Percentiles rank a stretch among this genome's conserved stretches.
Evolutionary conservation across 805 yeast species (phyloP).

Genomic region (Candida nitratophila): DNA sequence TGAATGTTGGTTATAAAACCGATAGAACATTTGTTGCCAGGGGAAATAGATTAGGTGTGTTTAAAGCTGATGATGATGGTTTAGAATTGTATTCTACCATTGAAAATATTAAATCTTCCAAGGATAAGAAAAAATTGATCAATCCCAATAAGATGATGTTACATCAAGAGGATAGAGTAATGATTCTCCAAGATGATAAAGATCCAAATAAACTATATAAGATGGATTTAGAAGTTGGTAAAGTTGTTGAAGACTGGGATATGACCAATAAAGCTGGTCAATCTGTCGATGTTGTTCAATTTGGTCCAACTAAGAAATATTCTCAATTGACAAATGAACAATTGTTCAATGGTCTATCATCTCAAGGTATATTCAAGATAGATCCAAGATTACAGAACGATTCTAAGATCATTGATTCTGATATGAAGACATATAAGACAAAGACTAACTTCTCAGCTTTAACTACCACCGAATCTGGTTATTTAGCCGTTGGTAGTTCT

Average conservation of each 20-base stretch:
- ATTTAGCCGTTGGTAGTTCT: conserved; percentile 66
- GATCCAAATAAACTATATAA: conserved; percentile 44
- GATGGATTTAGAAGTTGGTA: conserved; percentile 76
- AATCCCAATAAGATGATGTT: conserved; percentile 66
- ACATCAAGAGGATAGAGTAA: conserved; percentile 63
- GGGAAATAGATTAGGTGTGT: conserved; percentile 76
- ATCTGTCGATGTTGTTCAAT: conserved; percentile 41
- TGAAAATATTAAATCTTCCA: conserved; percentile 43
- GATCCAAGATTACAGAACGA: conserved; percentile 67
- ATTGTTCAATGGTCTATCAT: conserved; percentile 64
- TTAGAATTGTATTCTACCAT: conserved; percentile 65
- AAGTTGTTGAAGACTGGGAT: conserved; percentile 82
- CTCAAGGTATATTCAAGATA: conserved; percentile 59
- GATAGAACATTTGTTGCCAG: conserved; percentile 75
- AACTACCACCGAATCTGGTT: conserved; percentile 68
- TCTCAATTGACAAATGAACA: conserved; percentile 69
- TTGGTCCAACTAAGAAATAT: conserved; percentile 68
- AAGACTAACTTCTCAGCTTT: conserved; percentile 50
- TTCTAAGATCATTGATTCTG: conserved; percentile 51
- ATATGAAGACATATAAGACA: conserved; percentile 47
- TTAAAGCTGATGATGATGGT: conserved; percentile 46
- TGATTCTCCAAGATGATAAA: conserved; percentile 55
- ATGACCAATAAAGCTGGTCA: conserved; percentile 33
- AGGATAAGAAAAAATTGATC: conserved; percentile 35
- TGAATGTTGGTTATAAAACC: conserved; percentile 64